These are phyloP conservation scores for Wickerhamomyces hampshirensis DNA, from an alignment of 805 yeast species.

Conservation along the genomic window DNA sequence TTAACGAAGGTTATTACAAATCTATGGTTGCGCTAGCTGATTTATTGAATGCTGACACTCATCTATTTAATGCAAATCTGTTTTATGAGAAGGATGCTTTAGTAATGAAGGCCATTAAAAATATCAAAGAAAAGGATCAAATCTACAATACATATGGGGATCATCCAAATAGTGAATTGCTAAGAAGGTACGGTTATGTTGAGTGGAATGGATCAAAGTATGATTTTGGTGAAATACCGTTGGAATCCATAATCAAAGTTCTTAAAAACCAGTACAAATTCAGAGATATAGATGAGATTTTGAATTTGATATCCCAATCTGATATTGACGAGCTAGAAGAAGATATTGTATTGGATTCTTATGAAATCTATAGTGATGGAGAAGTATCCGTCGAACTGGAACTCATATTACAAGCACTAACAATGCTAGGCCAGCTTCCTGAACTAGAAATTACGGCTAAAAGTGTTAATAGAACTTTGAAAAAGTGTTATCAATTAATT, in stretches of 20 bases:
- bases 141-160: conserved; percentile 87
- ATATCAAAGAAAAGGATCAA: conserved; percentile 64
- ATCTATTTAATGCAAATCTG: conserved; percentile 68
- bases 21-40: conserved; percentile 95
- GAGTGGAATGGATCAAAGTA: conserved; percentile 65
- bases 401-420: conserved; percentile 48
- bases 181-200: conserved; percentile 89
- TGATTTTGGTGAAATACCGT: conserved; percentile 77
- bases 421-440: conserved; percentile 30
- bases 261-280: conserved; percentile 32
- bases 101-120: conserved; percentile 66
- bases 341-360: conserved; percentile 47
- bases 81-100: conserved; percentile 43
- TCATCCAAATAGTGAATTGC: conserved; percentile 83
- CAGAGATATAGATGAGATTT: conserved; percentile 31
- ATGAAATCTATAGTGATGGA: conserved; percentile 56
- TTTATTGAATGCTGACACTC: conserved; percentile 81
- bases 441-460: conserved; percentile 18
- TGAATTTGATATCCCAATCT: conserved; percentile 17
- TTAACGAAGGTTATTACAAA: conserved; percentile 45
- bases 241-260: conserved; percentile 26
- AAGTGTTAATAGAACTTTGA: conserved; percentile 43
- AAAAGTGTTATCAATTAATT: conserved; percentile 54
- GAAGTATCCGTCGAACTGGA: conserved; percentile 57
- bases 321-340: conserved; percentile 35